phyloP scores from a whole-genome alignment of 768 basidiomycete genomes.

The Lepiota subincarnata region DNA sequence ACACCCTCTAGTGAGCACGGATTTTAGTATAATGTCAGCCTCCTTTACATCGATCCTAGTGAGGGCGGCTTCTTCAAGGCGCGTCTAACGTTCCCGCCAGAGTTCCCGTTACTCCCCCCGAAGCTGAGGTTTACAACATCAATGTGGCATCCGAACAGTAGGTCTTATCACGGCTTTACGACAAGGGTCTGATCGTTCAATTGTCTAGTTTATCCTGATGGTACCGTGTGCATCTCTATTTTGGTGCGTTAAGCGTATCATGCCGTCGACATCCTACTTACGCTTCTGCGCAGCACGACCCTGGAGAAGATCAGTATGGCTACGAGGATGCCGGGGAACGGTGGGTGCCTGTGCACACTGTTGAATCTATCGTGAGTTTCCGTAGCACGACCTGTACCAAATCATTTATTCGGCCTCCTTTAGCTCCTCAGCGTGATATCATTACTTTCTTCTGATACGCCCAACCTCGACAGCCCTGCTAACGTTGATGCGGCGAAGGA shows the following conservation, averaged over 20 bases:
- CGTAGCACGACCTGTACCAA: constrained; percentile 16
- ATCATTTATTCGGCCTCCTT: constrained; percentile 7
- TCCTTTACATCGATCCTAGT: constrained; percentile 36
- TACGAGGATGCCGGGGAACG: constrained; percentile 97
- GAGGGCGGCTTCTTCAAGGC: constrained; percentile 98
- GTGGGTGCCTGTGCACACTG: constrained; percentile 96
- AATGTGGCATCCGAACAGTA: constrained; percentile 98
- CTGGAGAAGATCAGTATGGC: constrained; percentile 94
- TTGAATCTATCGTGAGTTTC: constrained; percentile 84
- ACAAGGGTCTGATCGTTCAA: constrained; percentile 9
- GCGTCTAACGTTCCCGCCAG: constrained; percentile 80
- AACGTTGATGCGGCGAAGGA: constrained; percentile 96
- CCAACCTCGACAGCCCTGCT: constrained; percentile 90
- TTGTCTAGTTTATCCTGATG: constrained; percentile 81
- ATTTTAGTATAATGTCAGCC: neutral
- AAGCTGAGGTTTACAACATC: constrained; percentile 95
- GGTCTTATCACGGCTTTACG: constrained; percentile 21
- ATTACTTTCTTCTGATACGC: constrained; percentile 85
- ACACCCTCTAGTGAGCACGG: constrained; percentile 82
- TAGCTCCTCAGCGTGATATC: constrained; percentile 97
- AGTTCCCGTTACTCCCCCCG: constrained; percentile 88
- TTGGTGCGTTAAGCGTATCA: constrained; percentile 47
- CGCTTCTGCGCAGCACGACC: constrained; percentile 68
- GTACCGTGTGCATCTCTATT: constrained; percentile 94
- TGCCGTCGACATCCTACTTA: constrained; percentile 9